Evolutionary conservation across 1,139 yeast genomes (phyloP).

Genomic region (Saccharomyces hybrid): DNA sequence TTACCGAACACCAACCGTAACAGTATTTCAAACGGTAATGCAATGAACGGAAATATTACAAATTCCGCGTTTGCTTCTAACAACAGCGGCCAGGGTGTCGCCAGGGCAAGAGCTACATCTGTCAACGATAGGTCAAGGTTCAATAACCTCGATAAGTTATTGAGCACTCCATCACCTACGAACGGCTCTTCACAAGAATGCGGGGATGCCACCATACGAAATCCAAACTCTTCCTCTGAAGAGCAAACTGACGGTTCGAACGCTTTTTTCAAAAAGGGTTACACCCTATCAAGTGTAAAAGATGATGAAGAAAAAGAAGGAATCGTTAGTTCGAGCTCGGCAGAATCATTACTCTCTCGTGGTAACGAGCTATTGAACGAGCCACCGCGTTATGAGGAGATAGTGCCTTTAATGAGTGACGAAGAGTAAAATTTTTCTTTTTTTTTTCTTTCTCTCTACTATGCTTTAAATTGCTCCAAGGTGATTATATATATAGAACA

Average conservation of each 20-base stretch:
- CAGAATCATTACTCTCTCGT: neutral
- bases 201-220: neutral
- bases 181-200: neutral
- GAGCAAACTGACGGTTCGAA: neutral
- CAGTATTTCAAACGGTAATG: slow-evolving; percentile 2
- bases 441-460: neutral
- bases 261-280: slow-evolving; percentile 10
- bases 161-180: neutral
- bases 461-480: neutral
- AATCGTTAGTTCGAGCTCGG: neutral
- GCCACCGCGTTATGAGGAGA: slow-evolving; percentile 23
- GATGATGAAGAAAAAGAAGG: neutral
- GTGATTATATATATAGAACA: neutral
- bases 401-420: slow-evolving; percentile 14
- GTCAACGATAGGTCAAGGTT: slow-evolving; percentile 9
- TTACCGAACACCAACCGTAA: neutral
- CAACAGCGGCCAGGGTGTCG: neutral
- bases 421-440: slow-evolving; percentile 2
- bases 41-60: neutral
- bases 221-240: neutral
- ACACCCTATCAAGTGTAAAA: slow-evolving; percentile 3
- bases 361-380: neutral
- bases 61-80: slow-evolving; percentile 5
- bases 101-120: neutral
- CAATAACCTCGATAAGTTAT: slow-evolving; percentile 15